phyloP scores from a whole-genome alignment of 257 asterid genomes.

The Ilex asprella region DNA sequence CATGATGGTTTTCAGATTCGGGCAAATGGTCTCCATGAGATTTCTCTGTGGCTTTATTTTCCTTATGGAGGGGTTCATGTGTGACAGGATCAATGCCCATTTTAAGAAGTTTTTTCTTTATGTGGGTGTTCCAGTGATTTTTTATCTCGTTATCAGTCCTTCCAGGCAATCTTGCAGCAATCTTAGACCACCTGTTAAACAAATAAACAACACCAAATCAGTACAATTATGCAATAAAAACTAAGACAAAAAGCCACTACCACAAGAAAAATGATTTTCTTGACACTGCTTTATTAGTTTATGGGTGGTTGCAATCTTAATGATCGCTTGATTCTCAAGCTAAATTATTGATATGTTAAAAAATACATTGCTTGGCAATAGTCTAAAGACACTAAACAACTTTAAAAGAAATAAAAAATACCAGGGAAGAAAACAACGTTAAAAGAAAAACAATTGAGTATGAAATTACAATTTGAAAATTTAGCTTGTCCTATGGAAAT shows the following conservation, averaged over 20 bases:
- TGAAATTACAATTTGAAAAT: too few relatives aligned
- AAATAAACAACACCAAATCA: not conserved
- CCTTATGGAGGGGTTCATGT: constrained; percentile 55
- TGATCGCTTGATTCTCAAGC: constrained; percentile 11
- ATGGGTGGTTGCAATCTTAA: not conserved
- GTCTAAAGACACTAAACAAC: too few relatives aligned
- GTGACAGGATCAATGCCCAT: constrained; percentile 93
- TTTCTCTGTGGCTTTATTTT: constrained; percentile 20
- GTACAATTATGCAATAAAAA: too few relatives aligned
- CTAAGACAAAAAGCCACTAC: too few relatives aligned
- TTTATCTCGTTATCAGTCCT: constrained; percentile 92
- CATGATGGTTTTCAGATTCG: constrained; percentile 12
- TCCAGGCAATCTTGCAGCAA: constrained; percentile 88
- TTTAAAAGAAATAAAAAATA: too few relatives aligned
- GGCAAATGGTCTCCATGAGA: constrained; percentile 10
- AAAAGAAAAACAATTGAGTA: too few relatives aligned
- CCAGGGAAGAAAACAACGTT: too few relatives aligned
- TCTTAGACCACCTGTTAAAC: constrained; percentile 68
- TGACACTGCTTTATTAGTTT: not conserved
- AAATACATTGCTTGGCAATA: not conserved
- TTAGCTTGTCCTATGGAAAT: too few relatives aligned
- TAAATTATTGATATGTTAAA: not conserved
- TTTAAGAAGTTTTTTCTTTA: constrained; percentile 80
- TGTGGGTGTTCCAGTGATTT: constrained; percentile 96
- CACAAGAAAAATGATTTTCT: too few relatives aligned